Percentiles rank a stretch among this genome's conserved stretches.
These are phyloP conservation scores for Mortierella sp. DNA, from an alignment of 371 early-diverging fungal species.

Conservation along the genomic window DNA sequence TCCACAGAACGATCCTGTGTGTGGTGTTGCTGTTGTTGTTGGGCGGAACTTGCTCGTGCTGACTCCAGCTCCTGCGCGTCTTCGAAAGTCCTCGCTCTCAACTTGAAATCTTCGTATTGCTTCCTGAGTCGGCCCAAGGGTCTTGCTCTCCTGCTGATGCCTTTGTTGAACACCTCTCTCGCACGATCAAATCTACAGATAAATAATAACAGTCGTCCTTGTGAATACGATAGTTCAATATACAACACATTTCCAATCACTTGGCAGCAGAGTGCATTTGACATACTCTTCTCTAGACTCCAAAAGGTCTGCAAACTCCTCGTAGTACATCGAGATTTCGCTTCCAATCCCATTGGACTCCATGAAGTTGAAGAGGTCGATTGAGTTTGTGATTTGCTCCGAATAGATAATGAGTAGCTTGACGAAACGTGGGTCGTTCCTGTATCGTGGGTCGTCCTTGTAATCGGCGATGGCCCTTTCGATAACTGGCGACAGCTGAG, in stretches of 20 bases:
- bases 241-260: neutral
- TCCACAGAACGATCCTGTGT: neutral
- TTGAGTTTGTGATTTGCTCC: conserved; percentile 65
- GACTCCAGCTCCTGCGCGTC: conserved; percentile 29
- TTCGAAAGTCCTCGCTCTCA: conserved; percentile 34
- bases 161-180: conserved; percentile 62
- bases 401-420: conserved; percentile 82
- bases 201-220: neutral
- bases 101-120: conserved; percentile 59
- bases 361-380: conserved; percentile 80
- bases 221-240: neutral
- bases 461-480: conserved; percentile 75
- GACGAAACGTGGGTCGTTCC: conserved; percentile 84
- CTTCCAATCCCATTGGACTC: conserved; percentile 80
- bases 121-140: conserved; percentile 66
- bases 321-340: conserved; percentile 77
- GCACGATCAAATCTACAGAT: conserved; percentile 68
- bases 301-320: conserved; percentile 79
- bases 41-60: conserved; percentile 3
- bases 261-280: too few species aligned
- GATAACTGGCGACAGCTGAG: conserved; percentile 68
- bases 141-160: conserved; percentile 68
- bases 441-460: conserved; percentile 74
- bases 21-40: conserved; percentile 11
- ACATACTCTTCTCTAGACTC: conserved; percentile 68